Evolutionary conservation across 768 basidiomycete species (phyloP), one percentile per base, ranked within the genome.

Genomic region (Lactifluus echinatus): DNA sequence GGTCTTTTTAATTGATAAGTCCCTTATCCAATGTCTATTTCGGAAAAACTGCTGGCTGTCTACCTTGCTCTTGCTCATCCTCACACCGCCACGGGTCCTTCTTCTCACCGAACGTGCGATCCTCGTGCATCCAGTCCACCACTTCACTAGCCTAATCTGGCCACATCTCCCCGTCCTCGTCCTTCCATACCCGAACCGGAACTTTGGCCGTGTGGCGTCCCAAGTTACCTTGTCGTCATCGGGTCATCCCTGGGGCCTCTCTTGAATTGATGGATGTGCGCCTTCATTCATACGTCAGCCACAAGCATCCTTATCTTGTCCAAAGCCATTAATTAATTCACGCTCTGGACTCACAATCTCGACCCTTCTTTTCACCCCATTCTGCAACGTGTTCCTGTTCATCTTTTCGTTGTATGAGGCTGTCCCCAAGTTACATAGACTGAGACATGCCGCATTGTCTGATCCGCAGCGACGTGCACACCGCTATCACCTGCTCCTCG

Each of bases 21-120:
- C n/a, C n/a, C n/a, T n/a, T n/a, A n/a, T n/a, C n/a, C n/a, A n/a
- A n/a, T n/a, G n/a, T n/a, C n/a, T n/a, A n/a, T n/a, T n/a, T n/a
- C 57, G 57, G 57, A 15, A 29, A 58, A 58, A 43, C 57, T 53
- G 57, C 57, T 58, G 57, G 57, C 57, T 17, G n/a, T n/a, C n/a
- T n/a, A n/a, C n/a, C n/a, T n/a, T n/a, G n/a, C n/a, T n/a, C n/a
- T n/a, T n/a, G n/a, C n/a, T n/a, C n/a, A n/a, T n/a, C n/a, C n/a
- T n/a, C n/a, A n/a, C n/a, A 45, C 34, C 12, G 12, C 29, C 45
- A 21, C 28, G 8, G 19, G 37, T 21, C 10, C 37, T 31, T 11
- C 7, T 45, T 34, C 29, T 39, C 19, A 6, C 12, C 7, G 37
- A 33, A 40, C 37, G 45, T 57, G 56, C 31, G 42, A 53, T 4